phyloP scores from a whole-genome alignment of 192 early-diverging fungal species.

The Coemansia sp. region DNA sequence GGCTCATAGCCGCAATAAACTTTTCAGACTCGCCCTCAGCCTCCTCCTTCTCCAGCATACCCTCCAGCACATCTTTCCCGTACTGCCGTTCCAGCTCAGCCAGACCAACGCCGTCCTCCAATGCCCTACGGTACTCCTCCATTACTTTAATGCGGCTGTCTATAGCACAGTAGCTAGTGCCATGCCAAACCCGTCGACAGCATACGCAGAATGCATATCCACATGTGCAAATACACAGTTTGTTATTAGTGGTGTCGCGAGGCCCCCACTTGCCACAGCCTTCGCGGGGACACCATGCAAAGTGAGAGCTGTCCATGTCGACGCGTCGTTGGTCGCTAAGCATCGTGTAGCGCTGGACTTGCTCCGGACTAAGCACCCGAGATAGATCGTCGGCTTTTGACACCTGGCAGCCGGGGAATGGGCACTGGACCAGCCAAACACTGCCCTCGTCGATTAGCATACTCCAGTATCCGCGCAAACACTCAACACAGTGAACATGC shows the following conservation, averaged over 20 bases:
- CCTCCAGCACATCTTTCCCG: conserved; percentile 4
- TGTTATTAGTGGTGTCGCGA: background rate
- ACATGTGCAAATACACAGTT: conserved; percentile 20
- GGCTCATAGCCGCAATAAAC: background rate
- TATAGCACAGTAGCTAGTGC: conserved; percentile 20
- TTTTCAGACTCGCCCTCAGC: background rate
- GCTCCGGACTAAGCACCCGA: background rate
- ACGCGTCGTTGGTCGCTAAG: conserved; percentile 20
- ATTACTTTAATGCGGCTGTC: conserved; percentile 1
- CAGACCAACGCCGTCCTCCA: background rate
- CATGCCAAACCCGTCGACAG: conserved; percentile 31
- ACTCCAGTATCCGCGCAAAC: conserved; percentile 19
- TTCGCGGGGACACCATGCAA: conserved; percentile 23
- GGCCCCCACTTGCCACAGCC: conserved; percentile 17
- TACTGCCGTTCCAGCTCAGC: conserved; percentile 17
- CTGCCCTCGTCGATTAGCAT: conserved; percentile 29
- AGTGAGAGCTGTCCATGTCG: conserved; percentile 10
- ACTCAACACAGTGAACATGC: conserved; percentile 19
- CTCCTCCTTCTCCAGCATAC: conserved; percentile 9
- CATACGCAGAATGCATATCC: conserved; percentile 27
- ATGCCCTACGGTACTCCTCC: conserved; percentile 10
- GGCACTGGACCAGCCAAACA: conserved; percentile 15
- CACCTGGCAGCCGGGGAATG: conserved; percentile 12
- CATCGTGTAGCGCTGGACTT: background rate
- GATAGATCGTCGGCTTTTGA: background rate